Percentiles rank a stretch among this genome's conserved stretches.
These are phyloP conservation scores for Fulvia fulva DNA, from an alignment of 2,329 filamentous ascomycete genomes.

Conservation along the genomic window DNA sequence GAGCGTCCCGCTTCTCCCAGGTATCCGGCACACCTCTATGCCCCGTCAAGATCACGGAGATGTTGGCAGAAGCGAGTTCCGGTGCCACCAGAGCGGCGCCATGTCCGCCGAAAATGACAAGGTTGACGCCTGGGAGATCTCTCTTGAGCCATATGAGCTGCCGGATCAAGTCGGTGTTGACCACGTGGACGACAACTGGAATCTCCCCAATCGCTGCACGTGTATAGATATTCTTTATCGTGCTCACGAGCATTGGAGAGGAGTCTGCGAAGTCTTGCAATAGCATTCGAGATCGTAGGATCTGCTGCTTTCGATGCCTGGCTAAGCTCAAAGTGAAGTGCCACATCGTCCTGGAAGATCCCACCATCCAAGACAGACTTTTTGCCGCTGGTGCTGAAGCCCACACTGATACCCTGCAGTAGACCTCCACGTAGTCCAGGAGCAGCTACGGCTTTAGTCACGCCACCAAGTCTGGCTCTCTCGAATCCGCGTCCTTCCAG, in stretches of 20 bases:
- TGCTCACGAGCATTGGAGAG: not conserved
- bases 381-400: not conserved
- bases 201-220: not conserved
- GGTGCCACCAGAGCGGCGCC: not conserved
- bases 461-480: not conserved
- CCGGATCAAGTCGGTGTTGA: slow-evolving; percentile 4
- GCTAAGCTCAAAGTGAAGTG: slow-evolving; percentile 3
- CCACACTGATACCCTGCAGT: not conserved
- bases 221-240: not conserved
- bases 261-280: not conserved
- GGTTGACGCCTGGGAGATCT: not conserved
- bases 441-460: not conserved
- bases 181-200: slow-evolving; percentile 1
- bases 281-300: not conserved
- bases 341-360: slow-evolving; percentile 1
- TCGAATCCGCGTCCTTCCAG: not conserved
- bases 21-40: slow-evolving; percentile 2
- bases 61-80: not conserved
- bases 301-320: slow-evolving; percentile 1
- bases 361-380: not conserved
- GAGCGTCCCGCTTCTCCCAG: slow-evolving; percentile 2
- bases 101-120: slow-evolving; percentile 2
- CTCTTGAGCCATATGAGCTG: slow-evolving; percentile 4
- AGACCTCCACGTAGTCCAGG: not conserved
- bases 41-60: slow-evolving; percentile 2